phyloP scores from a whole-genome alignment of 306 rosid genomes.

The Adenanthera pavonina region DNA sequence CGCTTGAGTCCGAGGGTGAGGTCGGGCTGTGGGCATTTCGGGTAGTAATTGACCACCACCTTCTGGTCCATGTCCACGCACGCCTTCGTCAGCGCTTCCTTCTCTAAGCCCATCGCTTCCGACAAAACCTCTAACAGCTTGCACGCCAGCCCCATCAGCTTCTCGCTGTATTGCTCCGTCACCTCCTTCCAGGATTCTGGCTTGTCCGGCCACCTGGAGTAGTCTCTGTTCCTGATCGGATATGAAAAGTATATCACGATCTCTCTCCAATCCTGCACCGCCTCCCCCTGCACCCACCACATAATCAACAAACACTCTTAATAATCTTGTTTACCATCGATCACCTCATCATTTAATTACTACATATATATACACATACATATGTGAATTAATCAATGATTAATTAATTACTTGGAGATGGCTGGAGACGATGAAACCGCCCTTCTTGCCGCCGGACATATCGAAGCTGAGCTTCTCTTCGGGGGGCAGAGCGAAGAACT shows the following conservation, averaged over 20 bases:
- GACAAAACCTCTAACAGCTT: constrained; percentile 71
- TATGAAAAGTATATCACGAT: constrained; percentile 72
- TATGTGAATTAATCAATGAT: too few species aligned
- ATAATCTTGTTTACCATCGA: too few species aligned
- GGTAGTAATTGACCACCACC: constrained; percentile 76
- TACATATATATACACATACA: too few species aligned
- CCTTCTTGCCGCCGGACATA: constrained; percentile 86
- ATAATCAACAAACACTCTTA: neutral
- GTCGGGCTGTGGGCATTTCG: constrained; percentile 84
- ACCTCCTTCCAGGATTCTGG: constrained; percentile 70
- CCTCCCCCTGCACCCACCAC: constrained; percentile 61
- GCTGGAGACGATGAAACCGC: constrained; percentile 86
- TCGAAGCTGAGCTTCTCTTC: constrained; percentile 80
- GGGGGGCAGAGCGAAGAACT: constrained; percentile 64
- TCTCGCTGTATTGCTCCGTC: constrained; percentile 71
- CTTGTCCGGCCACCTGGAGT: constrained; percentile 80
- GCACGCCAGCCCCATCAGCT: constrained; percentile 62
- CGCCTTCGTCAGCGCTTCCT: constrained; percentile 68
- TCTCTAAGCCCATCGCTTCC: constrained; percentile 79
- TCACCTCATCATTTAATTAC: too few species aligned
- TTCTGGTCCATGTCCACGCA: constrained; percentile 89
- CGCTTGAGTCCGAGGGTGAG: constrained; percentile 79
- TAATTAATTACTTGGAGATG: constrained; percentile 60
- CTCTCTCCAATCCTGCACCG: constrained; percentile 81
- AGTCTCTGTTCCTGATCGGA: constrained; percentile 61